Evolutionary conservation across 371 early-diverging fungal species (phyloP).

Genomic region (Mortierella sp.): DNA sequence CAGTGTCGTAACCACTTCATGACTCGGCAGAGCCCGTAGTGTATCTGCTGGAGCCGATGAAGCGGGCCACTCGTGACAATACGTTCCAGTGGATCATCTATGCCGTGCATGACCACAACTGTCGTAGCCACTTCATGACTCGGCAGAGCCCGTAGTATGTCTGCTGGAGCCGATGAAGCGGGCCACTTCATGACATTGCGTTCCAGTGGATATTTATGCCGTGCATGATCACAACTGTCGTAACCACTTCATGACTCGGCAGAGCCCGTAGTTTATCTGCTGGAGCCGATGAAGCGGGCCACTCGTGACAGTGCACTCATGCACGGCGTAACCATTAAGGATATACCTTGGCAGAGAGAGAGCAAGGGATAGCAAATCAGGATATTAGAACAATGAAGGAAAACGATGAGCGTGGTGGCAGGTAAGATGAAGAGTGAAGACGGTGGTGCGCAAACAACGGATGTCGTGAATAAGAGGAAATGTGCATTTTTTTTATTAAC

Average conservation of each 20-base stretch:
- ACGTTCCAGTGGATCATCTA: too few species aligned
- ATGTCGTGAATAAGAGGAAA: too few species aligned
- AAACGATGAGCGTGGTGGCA: conserved; percentile 2
- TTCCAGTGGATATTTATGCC: too few species aligned
- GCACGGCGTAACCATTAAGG: conserved; percentile 21
- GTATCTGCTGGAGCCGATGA: too few species aligned
- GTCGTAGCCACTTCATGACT: conserved; percentile 20
- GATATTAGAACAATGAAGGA: background rate
- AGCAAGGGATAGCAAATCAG: conserved; percentile 1
- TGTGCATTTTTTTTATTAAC: too few species aligned
- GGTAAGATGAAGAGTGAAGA: too few species aligned
- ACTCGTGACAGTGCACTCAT: too few species aligned
- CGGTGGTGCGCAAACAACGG: too few species aligned
- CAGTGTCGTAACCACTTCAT: conserved; percentile 19
- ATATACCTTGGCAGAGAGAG: conserved; percentile 18
- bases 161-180: conserved; percentile 15
- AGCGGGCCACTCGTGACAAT: too few species aligned
- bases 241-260: conserved; percentile 24
- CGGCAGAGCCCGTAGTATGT: conserved; percentile 34
- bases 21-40: too few species aligned
- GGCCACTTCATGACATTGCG: conserved; percentile 24
- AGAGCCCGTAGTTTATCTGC: conserved; percentile 26
- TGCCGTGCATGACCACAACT: conserved; percentile 8
- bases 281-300: conserved; percentile 21
- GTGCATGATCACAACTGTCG: conserved; percentile 11